phyloP scores from a whole-genome alignment of 208 protist genomes.

The Trypanosoma melophagium region DNA sequence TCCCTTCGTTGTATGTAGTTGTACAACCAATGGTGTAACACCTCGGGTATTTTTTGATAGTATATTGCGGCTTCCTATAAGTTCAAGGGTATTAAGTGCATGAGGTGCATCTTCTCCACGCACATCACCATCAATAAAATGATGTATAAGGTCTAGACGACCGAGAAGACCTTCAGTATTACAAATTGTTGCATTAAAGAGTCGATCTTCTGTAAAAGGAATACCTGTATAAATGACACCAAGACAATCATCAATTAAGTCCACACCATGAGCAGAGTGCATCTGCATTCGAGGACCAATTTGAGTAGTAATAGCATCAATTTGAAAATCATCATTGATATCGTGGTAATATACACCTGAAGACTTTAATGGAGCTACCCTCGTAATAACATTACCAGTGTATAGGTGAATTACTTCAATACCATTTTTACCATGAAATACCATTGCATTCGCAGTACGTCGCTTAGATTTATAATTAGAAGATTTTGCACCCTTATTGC shows the following conservation, averaged over 20 bases:
- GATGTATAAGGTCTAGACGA: constrained; percentile 71
- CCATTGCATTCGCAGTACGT: constrained; percentile 66
- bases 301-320: constrained; percentile 65
- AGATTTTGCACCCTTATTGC: constrained; percentile 6
- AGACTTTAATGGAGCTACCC: constrained; percentile 62
- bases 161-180: constrained; percentile 80
- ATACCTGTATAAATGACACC: constrained; percentile 61
- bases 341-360: constrained; percentile 74
- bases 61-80: constrained; percentile 81
- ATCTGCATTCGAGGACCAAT: constrained; percentile 53
- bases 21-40: constrained; percentile 75
- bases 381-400: constrained; percentile 73
- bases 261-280: constrained; percentile 50
- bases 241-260: constrained; percentile 70
- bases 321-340: constrained; percentile 84
- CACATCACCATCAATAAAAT: constrained; percentile 76
- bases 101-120: constrained; percentile 45
- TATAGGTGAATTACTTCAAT: constrained; percentile 90
- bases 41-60: constrained; percentile 47
- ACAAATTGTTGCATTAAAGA: constrained; percentile 80
- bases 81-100: constrained; percentile 63
- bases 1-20: constrained; percentile 57
- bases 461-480: constrained; percentile 9
- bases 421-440: constrained; percentile 73
- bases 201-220: constrained; percentile 42